These are phyloP conservation scores for Zizania palustris DNA, from an alignment of 202 grass and related monocot species.

Conservation along the genomic window DNA sequence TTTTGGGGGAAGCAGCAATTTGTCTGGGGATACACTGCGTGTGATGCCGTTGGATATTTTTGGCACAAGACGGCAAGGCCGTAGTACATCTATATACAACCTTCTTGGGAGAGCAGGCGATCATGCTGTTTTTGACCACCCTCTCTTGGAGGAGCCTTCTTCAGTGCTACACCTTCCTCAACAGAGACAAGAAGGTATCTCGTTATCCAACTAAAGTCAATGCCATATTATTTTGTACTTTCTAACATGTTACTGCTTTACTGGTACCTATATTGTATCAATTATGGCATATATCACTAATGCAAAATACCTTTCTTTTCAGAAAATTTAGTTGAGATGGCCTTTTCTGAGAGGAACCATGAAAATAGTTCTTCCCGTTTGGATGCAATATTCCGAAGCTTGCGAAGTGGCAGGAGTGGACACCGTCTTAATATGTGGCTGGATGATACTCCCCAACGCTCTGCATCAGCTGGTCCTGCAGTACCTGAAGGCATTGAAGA, in stretches of 20 bases:
- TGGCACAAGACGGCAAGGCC: conserved; percentile 86
- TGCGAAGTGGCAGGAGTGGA: conserved; percentile 81
- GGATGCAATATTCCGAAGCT: conserved; percentile 92
- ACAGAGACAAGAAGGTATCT: conserved; percentile 75
- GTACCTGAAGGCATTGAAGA: conserved; percentile 96
- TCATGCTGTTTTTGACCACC: conserved; percentile 76
- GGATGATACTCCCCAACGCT: conserved; percentile 74
- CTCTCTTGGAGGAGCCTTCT: conserved; percentile 84
- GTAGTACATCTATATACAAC: conserved; percentile 97
- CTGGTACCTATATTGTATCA: conserved; percentile 11
- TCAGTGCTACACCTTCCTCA: conserved; percentile 64
- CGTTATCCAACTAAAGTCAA: conserved; percentile 5
- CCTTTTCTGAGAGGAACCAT: conserved; percentile 83
- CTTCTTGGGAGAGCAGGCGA: conserved; percentile 80
- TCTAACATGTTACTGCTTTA: conserved; percentile 7
- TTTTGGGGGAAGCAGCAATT: conserved; percentile 71
- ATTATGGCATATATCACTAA: conserved; percentile 15
- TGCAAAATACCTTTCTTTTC: conserved; percentile 39
- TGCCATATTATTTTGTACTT: conserved; percentile 21
- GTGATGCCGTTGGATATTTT: conserved; percentile 99
- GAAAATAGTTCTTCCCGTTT: conserved; percentile 88
- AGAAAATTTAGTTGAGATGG: conserved; percentile 87
- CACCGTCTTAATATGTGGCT: conserved; percentile 98
- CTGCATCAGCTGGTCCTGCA: conserved; percentile 57
- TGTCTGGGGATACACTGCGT: conserved; percentile 75